Conservation (phyloP, 139 green algal genomes). For the Nannochloris sp. region DNA sequence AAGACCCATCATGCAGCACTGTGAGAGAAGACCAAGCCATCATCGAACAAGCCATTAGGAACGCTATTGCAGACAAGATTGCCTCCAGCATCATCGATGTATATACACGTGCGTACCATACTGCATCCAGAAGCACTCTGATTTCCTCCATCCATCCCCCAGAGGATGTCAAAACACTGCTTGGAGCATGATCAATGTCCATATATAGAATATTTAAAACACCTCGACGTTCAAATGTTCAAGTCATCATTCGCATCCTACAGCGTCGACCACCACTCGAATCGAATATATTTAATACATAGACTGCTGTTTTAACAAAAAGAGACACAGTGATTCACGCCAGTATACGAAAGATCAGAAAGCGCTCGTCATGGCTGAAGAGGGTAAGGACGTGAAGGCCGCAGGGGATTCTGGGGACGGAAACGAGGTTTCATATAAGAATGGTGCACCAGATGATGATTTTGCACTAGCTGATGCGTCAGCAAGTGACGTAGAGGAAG, state of each 20-base stretch:
- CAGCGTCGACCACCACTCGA: too few relatives aligned
- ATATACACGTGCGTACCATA: background rate
- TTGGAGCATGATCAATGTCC: background rate
- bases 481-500: slow-evolving; percentile 8
- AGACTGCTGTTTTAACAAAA: background rate
- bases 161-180: slow-evolving; percentile 1
- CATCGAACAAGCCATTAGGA: background rate
- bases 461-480: slow-evolving; percentile 23
- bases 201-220: background rate
- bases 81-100: background rate
- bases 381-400: slow-evolving; percentile 4
- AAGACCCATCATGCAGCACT: too few relatives aligned
- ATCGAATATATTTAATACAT: background rate
- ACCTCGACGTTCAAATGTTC: too few relatives aligned
- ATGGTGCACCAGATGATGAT: slow-evolving; percentile 28
- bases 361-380: background rate
- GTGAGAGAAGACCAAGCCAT: too few relatives aligned
- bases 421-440: background rate
- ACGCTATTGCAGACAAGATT: background rate
- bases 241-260: too few relatives aligned
- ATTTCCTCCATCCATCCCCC: background rate
- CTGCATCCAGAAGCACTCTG: background rate
- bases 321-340: background rate
- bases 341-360: slow-evolving; percentile 8
- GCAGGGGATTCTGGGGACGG: background rate